phyloP scores from a whole-genome alignment of 768 basidiomycete genomes.

The Panaeolus cyanescens region DNA sequence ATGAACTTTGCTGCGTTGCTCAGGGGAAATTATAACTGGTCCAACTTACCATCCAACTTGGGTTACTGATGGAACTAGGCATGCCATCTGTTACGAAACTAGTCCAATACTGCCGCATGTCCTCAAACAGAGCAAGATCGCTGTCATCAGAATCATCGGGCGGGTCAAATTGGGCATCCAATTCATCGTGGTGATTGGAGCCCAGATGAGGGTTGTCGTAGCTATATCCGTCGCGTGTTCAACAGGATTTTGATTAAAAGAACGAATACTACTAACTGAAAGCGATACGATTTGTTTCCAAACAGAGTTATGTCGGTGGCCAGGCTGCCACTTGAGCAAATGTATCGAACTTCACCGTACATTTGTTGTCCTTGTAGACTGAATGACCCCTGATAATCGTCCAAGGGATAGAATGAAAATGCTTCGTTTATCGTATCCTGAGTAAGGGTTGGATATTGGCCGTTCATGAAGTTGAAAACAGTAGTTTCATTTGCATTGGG shows the following conservation, averaged over 20 bases:
- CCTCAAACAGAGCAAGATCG: background rate
- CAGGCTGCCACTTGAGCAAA: background rate
- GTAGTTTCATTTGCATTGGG: background rate
- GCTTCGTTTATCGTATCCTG: background rate
- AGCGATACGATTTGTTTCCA: background rate
- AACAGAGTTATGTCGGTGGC: background rate
- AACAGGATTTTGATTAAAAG: background rate
- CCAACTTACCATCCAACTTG: background rate
- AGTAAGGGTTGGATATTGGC: background rate
- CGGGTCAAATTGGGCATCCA: background rate
- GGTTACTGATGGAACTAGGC: background rate
- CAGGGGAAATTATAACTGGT: too few relatives aligned
- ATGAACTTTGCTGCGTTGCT: too few relatives aligned
- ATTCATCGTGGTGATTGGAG: background rate
- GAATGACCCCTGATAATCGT: background rate
- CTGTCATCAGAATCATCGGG: background rate
- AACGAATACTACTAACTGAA: background rate
- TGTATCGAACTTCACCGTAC: constrained; percentile 3
- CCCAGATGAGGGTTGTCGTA: background rate
- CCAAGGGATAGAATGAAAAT: background rate
- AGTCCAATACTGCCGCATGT: background rate
- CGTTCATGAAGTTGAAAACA: background rate
- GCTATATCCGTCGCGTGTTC: background rate
- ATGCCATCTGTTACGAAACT: background rate
- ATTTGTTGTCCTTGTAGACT: constrained; percentile 2